Percentiles rank a stretch among this genome's conserved stretches.
Evolutionary conservation across 2,329 filamentous ascomycete species (phyloP).

Genomic region (Aaosphaeria arxii): DNA sequence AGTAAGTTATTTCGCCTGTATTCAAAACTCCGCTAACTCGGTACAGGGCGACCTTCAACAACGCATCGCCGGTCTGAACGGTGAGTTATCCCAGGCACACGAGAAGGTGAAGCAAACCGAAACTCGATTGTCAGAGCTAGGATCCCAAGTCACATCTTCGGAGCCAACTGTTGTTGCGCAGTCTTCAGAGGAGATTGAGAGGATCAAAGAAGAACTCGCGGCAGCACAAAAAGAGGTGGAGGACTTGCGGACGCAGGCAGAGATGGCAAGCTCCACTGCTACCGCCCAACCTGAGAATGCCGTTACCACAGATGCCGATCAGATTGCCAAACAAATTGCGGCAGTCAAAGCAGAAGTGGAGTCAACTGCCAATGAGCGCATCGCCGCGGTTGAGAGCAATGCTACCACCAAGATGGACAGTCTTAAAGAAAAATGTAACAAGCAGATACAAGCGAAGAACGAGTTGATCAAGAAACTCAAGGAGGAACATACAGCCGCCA

Average conservation of each 20-base stretch:
- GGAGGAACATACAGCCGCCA: background rate
- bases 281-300: slow-evolving; percentile 4
- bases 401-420: slow-evolving; percentile 27
- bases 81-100: slow-evolving; percentile 29
- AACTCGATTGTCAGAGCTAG: slow-evolving; percentile 8
- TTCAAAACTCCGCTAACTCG: slow-evolving; percentile 10
- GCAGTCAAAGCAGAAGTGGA: slow-evolving; percentile 31
- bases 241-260: slow-evolving; percentile 38
- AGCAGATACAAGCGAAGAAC: slow-evolving; percentile 45
- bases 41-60: slow-evolving; percentile 39
- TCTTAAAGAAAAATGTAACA: slow-evolving; percentile 54
- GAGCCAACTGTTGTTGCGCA: background rate
- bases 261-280: slow-evolving; percentile 16
- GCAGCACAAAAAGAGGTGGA: slow-evolving; percentile 47
- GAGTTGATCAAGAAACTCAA: slow-evolving; percentile 36
- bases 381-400: background rate
- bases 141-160: slow-evolving; percentile 1
- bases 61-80: slow-evolving; percentile 32
- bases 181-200: slow-evolving; percentile 19
- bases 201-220: slow-evolving; percentile 41
- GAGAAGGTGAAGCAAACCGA: slow-evolving; percentile 8
- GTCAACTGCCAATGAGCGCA: slow-evolving; percentile 43
- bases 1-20: slow-evolving; percentile 19
- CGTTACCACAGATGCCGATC: slow-evolving; percentile 34
- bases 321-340: slow-evolving; percentile 12